phyloP scores from a whole-genome alignment of 108 stramenopile species.

The Schizochytrium sp. region DNA sequence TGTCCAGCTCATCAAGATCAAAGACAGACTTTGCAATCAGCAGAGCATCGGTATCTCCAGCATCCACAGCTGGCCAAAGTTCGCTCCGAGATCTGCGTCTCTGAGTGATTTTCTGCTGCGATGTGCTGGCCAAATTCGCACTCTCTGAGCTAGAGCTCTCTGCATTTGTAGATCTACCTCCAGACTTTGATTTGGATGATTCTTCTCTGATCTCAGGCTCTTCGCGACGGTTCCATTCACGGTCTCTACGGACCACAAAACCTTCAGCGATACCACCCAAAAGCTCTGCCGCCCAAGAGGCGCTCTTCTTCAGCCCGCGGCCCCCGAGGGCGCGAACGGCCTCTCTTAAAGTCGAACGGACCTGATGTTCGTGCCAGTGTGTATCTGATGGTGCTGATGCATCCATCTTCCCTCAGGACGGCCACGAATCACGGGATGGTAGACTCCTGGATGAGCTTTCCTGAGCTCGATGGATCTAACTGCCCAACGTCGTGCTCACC shows the following conservation, averaged over 20 bases:
- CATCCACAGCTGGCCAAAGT: neutral
- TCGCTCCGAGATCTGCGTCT: neutral
- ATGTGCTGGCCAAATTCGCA: too few relatives aligned
- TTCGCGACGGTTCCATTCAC: neutral
- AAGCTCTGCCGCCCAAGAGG: constrained; percentile 9
- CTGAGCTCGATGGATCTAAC: too few relatives aligned
- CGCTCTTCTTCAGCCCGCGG: constrained; percentile 48
- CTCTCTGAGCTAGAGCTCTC: too few relatives aligned
- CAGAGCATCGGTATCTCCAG: constrained; percentile 43
- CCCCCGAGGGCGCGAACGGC: neutral
- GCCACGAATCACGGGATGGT: too few relatives aligned
- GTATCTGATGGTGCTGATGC: neutral
- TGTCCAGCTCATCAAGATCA: constrained; percentile 58
- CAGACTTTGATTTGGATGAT: too few relatives aligned
- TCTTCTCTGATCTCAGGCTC: too few relatives aligned
- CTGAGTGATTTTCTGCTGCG: too few relatives aligned
- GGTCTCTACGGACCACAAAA: constrained; percentile 14
- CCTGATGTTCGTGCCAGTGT: constrained; percentile 33
- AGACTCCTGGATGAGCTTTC: too few relatives aligned
- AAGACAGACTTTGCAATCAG: constrained; percentile 53
- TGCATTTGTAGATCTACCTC: too few relatives aligned
- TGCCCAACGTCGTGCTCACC: too few relatives aligned
- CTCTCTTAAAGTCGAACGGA: constrained; percentile 21
- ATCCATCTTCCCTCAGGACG: too few relatives aligned
- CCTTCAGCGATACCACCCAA: neutral